Evolutionary conservation across 2,329 filamentous ascomycete species (phyloP).

Genomic region (Amesomyces nigricolor): DNA sequence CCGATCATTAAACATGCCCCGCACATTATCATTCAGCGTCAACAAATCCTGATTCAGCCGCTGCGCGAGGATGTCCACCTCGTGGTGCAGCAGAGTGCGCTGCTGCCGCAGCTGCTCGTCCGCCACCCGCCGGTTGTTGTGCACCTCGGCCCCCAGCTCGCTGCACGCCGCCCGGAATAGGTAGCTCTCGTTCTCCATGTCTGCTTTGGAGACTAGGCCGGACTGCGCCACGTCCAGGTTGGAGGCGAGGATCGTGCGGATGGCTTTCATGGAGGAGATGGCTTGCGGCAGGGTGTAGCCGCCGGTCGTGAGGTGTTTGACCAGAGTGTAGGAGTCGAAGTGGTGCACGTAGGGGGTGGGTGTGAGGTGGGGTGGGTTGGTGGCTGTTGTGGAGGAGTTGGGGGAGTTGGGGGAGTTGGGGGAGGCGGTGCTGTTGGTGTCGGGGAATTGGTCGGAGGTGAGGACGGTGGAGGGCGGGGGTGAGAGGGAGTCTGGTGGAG

Average conservation of each 20-base stretch:
- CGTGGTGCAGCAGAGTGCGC: constrained; percentile 81
- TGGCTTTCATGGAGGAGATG: constrained; percentile 85
- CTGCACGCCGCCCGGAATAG: constrained; percentile 91
- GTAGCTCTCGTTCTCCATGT: constrained; percentile 92
- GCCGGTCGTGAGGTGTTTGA: constrained; percentile 66
- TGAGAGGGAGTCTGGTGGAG: constrained; percentile 23
- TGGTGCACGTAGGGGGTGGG: constrained; percentile 85
- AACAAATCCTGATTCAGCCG: constrained; percentile 76
- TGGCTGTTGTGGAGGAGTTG: neutral
- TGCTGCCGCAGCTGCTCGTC: constrained; percentile 80
- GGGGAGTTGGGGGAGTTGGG: neutral
- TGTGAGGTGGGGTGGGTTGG: constrained; percentile 49
- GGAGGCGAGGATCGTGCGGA: constrained; percentile 67
- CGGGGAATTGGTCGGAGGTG: neutral
- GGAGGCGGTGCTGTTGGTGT: neutral
- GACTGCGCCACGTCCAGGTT: constrained; percentile 78
- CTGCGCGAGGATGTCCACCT: constrained; percentile 88
- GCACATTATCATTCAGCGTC: constrained; percentile 82
- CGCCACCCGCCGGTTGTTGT: constrained; percentile 67
- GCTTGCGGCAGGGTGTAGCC: constrained; percentile 72
- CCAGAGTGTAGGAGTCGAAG: constrained; percentile 90
- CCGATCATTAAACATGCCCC: constrained; percentile 92
- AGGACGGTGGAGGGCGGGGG: neutral
- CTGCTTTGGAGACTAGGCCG: constrained; percentile 79
- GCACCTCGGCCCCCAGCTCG: constrained; percentile 82